Conservation (phyloP, 225 moss, liverwort and hornwort species). For the Bryoerythrophyllum caledonicum region DNA sequence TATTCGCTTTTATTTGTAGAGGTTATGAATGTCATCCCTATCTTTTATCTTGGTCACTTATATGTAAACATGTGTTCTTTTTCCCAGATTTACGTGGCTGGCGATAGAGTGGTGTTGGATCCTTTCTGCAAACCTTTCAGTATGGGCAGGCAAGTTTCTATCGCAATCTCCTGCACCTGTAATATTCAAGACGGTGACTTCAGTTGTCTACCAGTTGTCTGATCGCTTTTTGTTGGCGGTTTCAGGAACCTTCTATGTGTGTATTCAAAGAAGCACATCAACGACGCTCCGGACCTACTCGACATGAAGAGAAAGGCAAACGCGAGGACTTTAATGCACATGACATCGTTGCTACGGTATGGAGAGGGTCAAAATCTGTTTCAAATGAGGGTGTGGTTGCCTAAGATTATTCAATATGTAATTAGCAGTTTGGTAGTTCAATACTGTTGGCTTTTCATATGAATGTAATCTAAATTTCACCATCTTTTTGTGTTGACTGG, state of each 20-base stretch:
- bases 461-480: too few relatives aligned
- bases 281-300: slow-evolving; percentile 67
- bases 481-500: slow-evolving; percentile 18
- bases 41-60: too few relatives aligned
- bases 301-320: slow-evolving; percentile 93
- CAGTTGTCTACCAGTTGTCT: slow-evolving; percentile 2
- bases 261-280: slow-evolving; percentile 91
- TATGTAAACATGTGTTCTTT: neutral
- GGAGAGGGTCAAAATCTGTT: slow-evolving; percentile 3
- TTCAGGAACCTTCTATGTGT: slow-evolving; percentile 93
- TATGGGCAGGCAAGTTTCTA: slow-evolving; percentile 81
- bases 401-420: too few relatives aligned
- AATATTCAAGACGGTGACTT: neutral
- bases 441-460: too few relatives aligned
- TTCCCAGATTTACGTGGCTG: slow-evolving; percentile 88
- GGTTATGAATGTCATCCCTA: neutral
- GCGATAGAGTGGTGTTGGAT: slow-evolving; percentile 95
- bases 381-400: too few relatives aligned
- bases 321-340: slow-evolving; percentile 72
- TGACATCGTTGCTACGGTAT: slow-evolving; percentile 82
- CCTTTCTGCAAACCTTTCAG: slow-evolving; percentile 99
- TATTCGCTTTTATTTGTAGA: neutral
- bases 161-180: neutral
- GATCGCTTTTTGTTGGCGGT: slow-evolving; percentile 19
- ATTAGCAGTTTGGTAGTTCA: too few relatives aligned